Evolutionary conservation across 805 yeast genomes (phyloP).

Genomic region (Candida nitratophila): DNA sequence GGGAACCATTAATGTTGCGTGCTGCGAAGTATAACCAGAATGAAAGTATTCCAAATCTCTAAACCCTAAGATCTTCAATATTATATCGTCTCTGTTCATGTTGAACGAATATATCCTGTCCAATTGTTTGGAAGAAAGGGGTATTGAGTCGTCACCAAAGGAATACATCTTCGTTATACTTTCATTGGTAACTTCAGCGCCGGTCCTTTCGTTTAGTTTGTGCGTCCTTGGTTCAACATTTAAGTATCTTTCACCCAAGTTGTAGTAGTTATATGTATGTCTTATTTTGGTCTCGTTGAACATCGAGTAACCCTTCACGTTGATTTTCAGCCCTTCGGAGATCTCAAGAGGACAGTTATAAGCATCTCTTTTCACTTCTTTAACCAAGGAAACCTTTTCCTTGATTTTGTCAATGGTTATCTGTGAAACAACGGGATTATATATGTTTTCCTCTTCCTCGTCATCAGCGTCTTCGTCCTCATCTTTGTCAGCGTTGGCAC

Average conservation of each 20-base stretch:
- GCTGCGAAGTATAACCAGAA: slow-evolving; percentile 44
- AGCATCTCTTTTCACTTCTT: slow-evolving; percentile 55
- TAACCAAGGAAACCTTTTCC: slow-evolving; percentile 43
- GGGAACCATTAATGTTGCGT: slow-evolving; percentile 62
- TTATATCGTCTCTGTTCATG: slow-evolving; percentile 28
- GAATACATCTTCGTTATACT: slow-evolving; percentile 31
- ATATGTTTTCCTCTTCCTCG: slow-evolving; percentile 1
- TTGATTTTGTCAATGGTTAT: slow-evolving; percentile 36
- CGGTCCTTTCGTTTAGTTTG: slow-evolving; percentile 33
- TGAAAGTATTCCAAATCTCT: slow-evolving; percentile 38
- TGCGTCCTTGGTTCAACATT: slow-evolving; percentile 44
- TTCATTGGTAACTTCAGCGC: slow-evolving; percentile 29
- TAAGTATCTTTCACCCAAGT: slow-evolving; percentile 42
- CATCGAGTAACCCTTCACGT: slow-evolving; percentile 67
- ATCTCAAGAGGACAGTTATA: slow-evolving; percentile 58
- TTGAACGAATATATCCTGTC: slow-evolving; percentile 26
- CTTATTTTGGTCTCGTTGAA: slow-evolving; percentile 46
- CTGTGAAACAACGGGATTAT: slow-evolving; percentile 31
- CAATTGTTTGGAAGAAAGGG: slow-evolving; percentile 30
- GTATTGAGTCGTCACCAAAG: slow-evolving; percentile 41
- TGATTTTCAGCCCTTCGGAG: slow-evolving; percentile 48
- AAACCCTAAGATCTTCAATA: slow-evolving; percentile 64
- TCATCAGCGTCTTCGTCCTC: slow-evolving; percentile 4
- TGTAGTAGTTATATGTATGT: slow-evolving; percentile 46
- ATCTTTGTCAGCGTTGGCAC: slow-evolving; percentile 1